Base-by-base conservation (phyloP, 495 filamentous ascomycete species). In the Penicillium cataractarum region DNA sequence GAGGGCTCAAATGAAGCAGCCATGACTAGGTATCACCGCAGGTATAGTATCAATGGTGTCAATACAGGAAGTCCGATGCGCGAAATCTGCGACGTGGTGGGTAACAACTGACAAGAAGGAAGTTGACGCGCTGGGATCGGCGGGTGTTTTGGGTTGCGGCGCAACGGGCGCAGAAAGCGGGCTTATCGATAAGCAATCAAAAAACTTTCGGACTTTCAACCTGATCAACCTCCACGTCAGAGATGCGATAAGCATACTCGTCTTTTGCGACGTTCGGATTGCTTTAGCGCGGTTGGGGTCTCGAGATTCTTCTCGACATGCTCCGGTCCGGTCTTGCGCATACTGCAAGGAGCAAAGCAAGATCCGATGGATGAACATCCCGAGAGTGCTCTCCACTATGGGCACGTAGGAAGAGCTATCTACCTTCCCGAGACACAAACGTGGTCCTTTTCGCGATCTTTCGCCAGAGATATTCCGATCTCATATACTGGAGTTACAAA, bases 1-100 rank as follows among this genome's bases (percentile, higher is more conserved):
- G 91, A 90, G 2, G 89, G 86, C 63, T 96, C 92, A 66, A 94
- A 93, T 48, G 84, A 85, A 10, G 88, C 64, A 61, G 65, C 33
- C 67, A 72, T 72, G 21, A n/a, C 17, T 31, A n/a, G 60, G 6
- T 32, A 12, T 21, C 24, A 27, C 13, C 24, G 7, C 9, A 29
- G 21, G 10, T 27, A 48, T 10, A 27, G 8, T 9, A 32, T 22
- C 21, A 7, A 24, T 46, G 40, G 40, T 19, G 37, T 42, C n/a
- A 27, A 26, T 54, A 8, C n/a, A 9, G n/a, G n/a, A n/a, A n/a
- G 33, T 33, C 17, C 26, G 15, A 22, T 37, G 26, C 27, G 6
- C n/a, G 53, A 50, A 29, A 21, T 46, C 33, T 54, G 51, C 51
- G 51, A 22, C 51, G 57, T 52, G 27, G 48, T 40, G 46, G 46